Percentiles rank a stretch among this genome's conserved stretches.
phyloP scores from a whole-genome alignment of 2,329 filamentous ascomycete genomes.

The Aspergillus aculeatus region DNA sequence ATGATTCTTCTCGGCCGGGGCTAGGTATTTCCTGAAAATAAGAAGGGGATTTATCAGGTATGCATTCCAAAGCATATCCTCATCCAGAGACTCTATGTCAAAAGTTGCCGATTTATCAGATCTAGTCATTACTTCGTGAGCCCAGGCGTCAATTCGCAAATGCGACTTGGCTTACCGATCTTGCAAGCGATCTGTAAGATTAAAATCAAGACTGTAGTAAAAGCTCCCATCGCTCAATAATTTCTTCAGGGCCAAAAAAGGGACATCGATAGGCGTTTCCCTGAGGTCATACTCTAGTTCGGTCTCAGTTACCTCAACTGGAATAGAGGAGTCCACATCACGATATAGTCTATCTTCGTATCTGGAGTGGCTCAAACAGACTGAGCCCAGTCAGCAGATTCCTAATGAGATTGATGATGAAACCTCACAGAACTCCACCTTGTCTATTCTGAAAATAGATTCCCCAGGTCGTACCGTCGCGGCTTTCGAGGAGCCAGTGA shows the following conservation, averaged over 20 bases:
- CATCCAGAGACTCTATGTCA: slow-evolving; percentile 88
- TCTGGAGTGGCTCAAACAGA: slow-evolving; percentile 81
- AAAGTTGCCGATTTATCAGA: slow-evolving; percentile 74
- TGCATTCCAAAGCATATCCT: slow-evolving; percentile 94
- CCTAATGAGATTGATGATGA: slow-evolving; percentile 2
- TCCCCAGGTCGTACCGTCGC: slow-evolving; percentile 83
- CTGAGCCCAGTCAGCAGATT: slow-evolving; percentile 39
- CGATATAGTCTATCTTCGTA: slow-evolving; percentile 74
- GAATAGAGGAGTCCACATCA: slow-evolving; percentile 54
- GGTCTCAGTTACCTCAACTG: slow-evolving; percentile 54
- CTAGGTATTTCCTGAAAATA: slow-evolving; percentile 79
- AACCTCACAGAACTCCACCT: slow-evolving; percentile 72
- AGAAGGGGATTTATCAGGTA: slow-evolving; percentile 96
- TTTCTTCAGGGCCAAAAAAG: slow-evolving; percentile 87
- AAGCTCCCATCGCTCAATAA: slow-evolving; percentile 90
- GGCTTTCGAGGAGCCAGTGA: slow-evolving; percentile 74
- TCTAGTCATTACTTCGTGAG: slow-evolving; percentile 44
- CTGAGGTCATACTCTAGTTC: slow-evolving; percentile 57
- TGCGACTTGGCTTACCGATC: slow-evolving; percentile 61
- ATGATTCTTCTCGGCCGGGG: slow-evolving; percentile 69
- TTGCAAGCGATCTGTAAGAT: slow-evolving; percentile 89
- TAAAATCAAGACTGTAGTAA: slow-evolving; percentile 98
- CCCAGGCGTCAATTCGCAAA: slow-evolving; percentile 10
- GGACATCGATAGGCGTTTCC: slow-evolving; percentile 76
- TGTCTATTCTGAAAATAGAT: slow-evolving; percentile 80